Evolutionary conservation across 805 yeast genomes (phyloP), one percentile per base, ranked within the genome.

Genomic region (Ogataea parapolymorpha): DNA sequence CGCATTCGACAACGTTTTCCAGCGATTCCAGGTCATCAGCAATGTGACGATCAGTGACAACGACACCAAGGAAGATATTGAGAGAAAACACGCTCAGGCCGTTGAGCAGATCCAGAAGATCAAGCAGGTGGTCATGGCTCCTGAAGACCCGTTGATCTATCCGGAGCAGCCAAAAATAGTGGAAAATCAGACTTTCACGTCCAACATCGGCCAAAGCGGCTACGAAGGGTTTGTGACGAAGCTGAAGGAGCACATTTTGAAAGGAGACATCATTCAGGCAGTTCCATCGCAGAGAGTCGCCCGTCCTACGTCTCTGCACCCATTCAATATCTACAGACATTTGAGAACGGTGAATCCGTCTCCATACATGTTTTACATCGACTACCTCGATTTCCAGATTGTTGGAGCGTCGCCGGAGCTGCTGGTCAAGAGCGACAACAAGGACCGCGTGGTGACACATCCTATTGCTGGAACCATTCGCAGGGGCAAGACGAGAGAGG

Each of bases 341-440:
- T 73, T 93, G 55, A 77, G 99, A 60, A 85, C 96, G 0, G 97
- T 93, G 35, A 93, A 93, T 65, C 99, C 99, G 9, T 88, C 97
- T 2, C 99, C 99, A 20, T 93, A 93, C 63, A 74, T 93, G 73
- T 93, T 93, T 62, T 93, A 89, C 65, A 81, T 93, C 50, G 98
- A 93, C 61, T 84, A 86, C 56, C 61, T 85, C 44, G 96, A 88
- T 53, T 93, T 91, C 71, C 96, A 90, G 63, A 76, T 93, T 35
- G 91, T 93, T 41, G 99, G 99, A 35, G 99, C 99, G 0, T 88
- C 96, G 10, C 99, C 99, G 2, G 99, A 93, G 62, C 67, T 91
- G 41, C 71, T 93, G 42, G 97, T 91, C 41, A 86, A 88, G 63
- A 71, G 88, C 5, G 96, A 89, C 51, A 46, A 51, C 17, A 71